Conservation (phyloP, 179 eudicot genomes). For the Gypsophila paniculata region DNA sequence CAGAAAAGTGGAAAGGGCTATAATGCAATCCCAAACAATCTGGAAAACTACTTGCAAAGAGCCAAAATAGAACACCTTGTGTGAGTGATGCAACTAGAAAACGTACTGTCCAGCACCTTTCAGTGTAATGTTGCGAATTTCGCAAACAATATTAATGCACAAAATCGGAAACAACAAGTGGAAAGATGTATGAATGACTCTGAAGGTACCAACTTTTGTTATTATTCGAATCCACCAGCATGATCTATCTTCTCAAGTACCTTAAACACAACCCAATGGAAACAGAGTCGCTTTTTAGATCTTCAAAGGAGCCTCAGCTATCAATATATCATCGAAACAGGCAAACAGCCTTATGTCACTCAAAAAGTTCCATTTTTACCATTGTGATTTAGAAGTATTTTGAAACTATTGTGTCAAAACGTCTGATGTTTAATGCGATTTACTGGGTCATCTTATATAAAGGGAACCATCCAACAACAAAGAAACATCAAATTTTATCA, state of each 20-base stretch:
- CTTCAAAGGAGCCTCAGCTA: background rate
- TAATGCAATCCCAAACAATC: background rate
- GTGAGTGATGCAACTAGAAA: background rate
- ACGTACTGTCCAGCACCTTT: background rate
- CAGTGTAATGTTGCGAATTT: background rate
- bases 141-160: background rate
- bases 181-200: background rate
- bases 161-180: background rate
- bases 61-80: conserved; percentile 9
- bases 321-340: background rate
- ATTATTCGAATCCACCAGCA: background rate
- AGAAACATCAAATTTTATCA: background rate
- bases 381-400: background rate
- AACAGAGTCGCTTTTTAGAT: background rate
- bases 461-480: no score
- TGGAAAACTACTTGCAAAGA: conserved; percentile 10
- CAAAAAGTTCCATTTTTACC: background rate
- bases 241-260: background rate
- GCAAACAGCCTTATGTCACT: background rate
- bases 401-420: background rate
- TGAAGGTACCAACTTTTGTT: background rate
- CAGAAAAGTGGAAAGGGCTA: conserved; percentile 29
- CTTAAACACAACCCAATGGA: no score
- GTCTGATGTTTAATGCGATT: background rate
- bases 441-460: background rate